Evolutionary conservation across 192 early-diverging fungal species (phyloP), one percentile per base, ranked within the genome.

Genomic region (Thamnidium elegans): DNA sequence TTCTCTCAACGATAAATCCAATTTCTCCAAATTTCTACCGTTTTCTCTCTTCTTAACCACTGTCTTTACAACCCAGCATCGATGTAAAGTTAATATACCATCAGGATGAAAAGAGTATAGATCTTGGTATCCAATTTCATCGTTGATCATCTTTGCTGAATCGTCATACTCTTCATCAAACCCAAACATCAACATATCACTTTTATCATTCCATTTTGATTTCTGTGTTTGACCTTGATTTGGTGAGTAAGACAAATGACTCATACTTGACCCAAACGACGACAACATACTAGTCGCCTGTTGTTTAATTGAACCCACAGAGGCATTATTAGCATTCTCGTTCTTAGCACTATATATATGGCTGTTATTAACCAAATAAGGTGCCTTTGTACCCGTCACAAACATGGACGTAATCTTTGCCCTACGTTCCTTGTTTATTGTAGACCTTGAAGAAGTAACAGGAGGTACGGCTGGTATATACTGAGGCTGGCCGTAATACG

Each of bases 21-120:
- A 73, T 15, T 73, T 74, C 45, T 78, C 81, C 42, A 78, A 68
- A 8, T 74, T 70, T 9, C 79, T 70, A 11, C 78, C 76, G 50
- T 80, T 75, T 19, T 73, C 79, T 14, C 77, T 67, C 39, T 73
- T 75, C 31, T 76, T 76, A 32, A 67, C 72, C 4, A 75, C 62
- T 15, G 65, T 73, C 50, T 75, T 78, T 48, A 69, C 73, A 21
- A 83, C 71, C 78, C 84, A 81, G 54, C 74, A 73, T 11, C 84
- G 71, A 53, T 85, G 84, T 0, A 85, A 68, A 17, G 84, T 85
- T 14, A 85, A 68, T 19, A 83, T 78, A 42, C 84, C 84, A 6
- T 69, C 30, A 2, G 84, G 84, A 58, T 85, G 81, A 44, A 85
- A 81, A 4, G 79, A 81, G 21, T 81, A 83, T 9, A 85, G 55